Percentiles rank a stretch among this genome's conserved stretches.
phyloP scores from a whole-genome alignment of 768 basidiomycete species.

The Leccinum subtestaceum region DNA sequence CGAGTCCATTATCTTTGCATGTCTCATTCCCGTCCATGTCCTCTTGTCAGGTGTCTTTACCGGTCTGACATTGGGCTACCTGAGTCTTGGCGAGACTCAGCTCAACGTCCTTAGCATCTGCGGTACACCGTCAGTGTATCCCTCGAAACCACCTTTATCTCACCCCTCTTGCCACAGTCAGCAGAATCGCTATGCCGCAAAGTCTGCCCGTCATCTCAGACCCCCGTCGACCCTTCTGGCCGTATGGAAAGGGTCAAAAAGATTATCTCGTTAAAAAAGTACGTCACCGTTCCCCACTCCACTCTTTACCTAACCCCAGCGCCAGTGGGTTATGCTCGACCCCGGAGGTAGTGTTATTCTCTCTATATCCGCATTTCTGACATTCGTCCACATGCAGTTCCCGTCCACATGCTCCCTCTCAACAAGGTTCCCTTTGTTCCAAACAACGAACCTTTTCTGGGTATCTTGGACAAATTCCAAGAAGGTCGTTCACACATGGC shows the following conservation, averaged over 20 bases:
- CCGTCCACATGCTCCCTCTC: constrained; percentile 77
- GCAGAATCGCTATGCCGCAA: constrained; percentile 77
- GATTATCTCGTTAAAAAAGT: constrained; percentile 83
- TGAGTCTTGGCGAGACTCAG: constrained; percentile 91
- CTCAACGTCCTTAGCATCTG: constrained; percentile 83
- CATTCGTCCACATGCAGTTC: constrained; percentile 60
- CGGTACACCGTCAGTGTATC: constrained; percentile 66
- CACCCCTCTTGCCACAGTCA: constrained; percentile 41
- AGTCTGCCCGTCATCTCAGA: constrained; percentile 81
- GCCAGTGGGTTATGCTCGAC: constrained; percentile 73
- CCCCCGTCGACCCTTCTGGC: constrained; percentile 38
- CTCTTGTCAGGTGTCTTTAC: constrained; percentile 84
- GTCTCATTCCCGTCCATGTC: constrained; percentile 82
- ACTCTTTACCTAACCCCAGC: background rate
- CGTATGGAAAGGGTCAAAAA: constrained; percentile 64
- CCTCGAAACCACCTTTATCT: background rate
- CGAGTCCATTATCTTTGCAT: constrained; percentile 40
- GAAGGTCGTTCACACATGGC: constrained; percentile 92
- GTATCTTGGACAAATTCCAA: constrained; percentile 85
- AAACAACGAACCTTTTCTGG: constrained; percentile 79
- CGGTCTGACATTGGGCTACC: constrained; percentile 88
- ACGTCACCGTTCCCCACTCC: constrained; percentile 1
- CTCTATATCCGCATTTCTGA: background rate
- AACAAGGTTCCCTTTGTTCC: constrained; percentile 87
- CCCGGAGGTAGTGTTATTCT: constrained; percentile 55